These are phyloP conservation scores for Penicillium verhagenii DNA, from an alignment of 495 filamentous ascomycete genomes.

Conservation along the genomic window DNA sequence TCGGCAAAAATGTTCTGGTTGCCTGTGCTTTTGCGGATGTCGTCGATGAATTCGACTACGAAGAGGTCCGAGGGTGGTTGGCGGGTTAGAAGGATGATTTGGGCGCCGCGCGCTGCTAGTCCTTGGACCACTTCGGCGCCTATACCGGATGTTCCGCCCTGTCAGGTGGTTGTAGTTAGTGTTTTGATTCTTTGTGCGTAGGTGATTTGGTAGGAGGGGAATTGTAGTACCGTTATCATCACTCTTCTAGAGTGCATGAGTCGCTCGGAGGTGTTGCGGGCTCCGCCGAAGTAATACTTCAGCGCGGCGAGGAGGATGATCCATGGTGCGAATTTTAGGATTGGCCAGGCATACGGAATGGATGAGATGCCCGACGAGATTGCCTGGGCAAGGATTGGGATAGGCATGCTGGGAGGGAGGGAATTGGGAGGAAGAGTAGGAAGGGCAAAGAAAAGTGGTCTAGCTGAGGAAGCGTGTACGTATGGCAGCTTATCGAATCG, in stretches of 20 bases:
- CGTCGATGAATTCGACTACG: slow-evolving; percentile 86
- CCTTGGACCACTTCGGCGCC: slow-evolving; percentile 71
- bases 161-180: slow-evolving; percentile 5
- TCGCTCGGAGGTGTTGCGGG: slow-evolving; percentile 72
- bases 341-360: slow-evolving; percentile 61
- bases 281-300: slow-evolving; percentile 78
- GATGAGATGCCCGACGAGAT: slow-evolving; percentile 62
- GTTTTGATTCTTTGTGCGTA: not conserved
- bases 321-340: slow-evolving; percentile 60
- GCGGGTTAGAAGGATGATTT: slow-evolving; percentile 86
- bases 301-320: slow-evolving; percentile 60
- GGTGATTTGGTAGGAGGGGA: not conserved
- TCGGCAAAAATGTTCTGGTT: slow-evolving; percentile 95
- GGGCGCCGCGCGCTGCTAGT: slow-evolving; percentile 81
- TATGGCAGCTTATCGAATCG: slow-evolving; percentile 18
- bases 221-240: slow-evolving; percentile 72
- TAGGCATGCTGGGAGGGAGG: slow-evolving; percentile 61
- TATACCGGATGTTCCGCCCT: slow-evolving; percentile 94
- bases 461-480: slow-evolving; percentile 18
- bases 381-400: slow-evolving; percentile 65
- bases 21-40: slow-evolving; percentile 72
- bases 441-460: slow-evolving; percentile 7
- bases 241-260: slow-evolving; percentile 90
- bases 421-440: slow-evolving; percentile 8
- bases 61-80: slow-evolving; percentile 80